Evolutionary conservation across 306 rosid genomes (phyloP), one percentile per base, ranked within the genome.

Genomic region (Quercus suber): DNA sequence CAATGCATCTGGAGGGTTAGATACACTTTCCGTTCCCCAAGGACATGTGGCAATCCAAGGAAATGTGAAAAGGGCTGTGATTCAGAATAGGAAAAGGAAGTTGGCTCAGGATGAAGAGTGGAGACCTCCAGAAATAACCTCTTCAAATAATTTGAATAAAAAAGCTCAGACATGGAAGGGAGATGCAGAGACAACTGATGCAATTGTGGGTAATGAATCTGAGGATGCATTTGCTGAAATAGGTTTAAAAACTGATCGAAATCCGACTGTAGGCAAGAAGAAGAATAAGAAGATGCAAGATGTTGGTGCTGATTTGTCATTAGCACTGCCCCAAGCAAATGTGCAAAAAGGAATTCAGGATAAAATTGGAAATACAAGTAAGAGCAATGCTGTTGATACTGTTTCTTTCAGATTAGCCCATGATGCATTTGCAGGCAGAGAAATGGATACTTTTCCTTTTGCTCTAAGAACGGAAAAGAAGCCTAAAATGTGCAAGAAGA

Each of bases 71-170:
- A 85, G 35, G 76, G 55, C 74, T 59, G 49, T 57, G 51, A 76
- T 86, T 79, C 90, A 81, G 69, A 82, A 76, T 84, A 85, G 80
- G 82, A 93, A 90, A 85, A 90, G 97, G 86, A 93, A 90, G 84
- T 70, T 82, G 73, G 78, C 81, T 57, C 85, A 71, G 69, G 91
- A 86, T 82, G 92, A 83, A 83, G 93, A 73, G 55, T 59, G 67
- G 79, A 84, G 55, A 61, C 83, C 82, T 76, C 80, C 76, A 74
- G 84, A 74, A 80, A 73, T 55, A 27, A 65, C 73, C 82, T 72
- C 78, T 82, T 81, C 67, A 65, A 82, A 83, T 80, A 69, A 65
- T 27, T 73, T 78, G 67, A 74, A 69, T 81, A 82, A 53, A 61
- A 89, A 79, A 76, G 77, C 76, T 71, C 87, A 78, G 71, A 68